These are phyloP conservation scores for Scheffersomyces titani DNA, from an alignment of 1,139 yeast species.

Conservation along the genomic window DNA sequence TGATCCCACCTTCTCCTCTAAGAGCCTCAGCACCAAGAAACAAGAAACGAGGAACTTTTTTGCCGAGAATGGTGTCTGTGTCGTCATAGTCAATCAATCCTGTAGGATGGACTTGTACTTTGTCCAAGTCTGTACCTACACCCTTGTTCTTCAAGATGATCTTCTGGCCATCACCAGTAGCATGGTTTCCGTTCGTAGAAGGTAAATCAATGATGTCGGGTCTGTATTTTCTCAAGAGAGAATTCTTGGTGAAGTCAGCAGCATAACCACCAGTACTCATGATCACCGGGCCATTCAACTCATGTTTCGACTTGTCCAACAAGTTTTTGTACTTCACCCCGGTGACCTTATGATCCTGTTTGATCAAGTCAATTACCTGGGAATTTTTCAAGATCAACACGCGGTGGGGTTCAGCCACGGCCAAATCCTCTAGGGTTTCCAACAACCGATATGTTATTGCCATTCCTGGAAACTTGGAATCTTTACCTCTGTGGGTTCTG, in stretches of 20 bases:
- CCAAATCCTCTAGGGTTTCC: slow-evolving; percentile 52
- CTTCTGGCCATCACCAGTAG: slow-evolving; percentile 77
- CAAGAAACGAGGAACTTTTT: slow-evolving; percentile 51
- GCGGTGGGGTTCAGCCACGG: slow-evolving; percentile 51
- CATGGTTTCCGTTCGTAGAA: slow-evolving; percentile 73
- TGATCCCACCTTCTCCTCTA: slow-evolving; percentile 75
- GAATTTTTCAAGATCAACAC: slow-evolving; percentile 54
- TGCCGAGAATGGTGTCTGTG: slow-evolving; percentile 42
- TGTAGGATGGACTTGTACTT: slow-evolving; percentile 82
- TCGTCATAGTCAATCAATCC: slow-evolving; percentile 73
- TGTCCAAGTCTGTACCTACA: slow-evolving; percentile 68
- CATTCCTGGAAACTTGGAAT: slow-evolving; percentile 71
- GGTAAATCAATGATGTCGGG: slow-evolving; percentile 67
- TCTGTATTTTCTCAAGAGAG: slow-evolving; percentile 53
- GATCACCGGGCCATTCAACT: slow-evolving; percentile 57
- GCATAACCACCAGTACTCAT: slow-evolving; percentile 84
- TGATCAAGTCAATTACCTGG: slow-evolving; percentile 56
- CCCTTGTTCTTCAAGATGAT: slow-evolving; percentile 62
- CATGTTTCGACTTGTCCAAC: slow-evolving; percentile 31
- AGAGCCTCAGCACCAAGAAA: slow-evolving; percentile 79
- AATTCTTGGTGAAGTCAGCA: slow-evolving; percentile 55
- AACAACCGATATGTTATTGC: slow-evolving; percentile 68
- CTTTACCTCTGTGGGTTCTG: slow-evolving; percentile 73
- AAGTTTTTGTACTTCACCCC: slow-evolving; percentile 54
- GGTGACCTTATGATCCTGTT: slow-evolving; percentile 32